Base-by-base conservation (phyloP, 176 grass and related monocot genomes). In the Secale cereale region DNA sequence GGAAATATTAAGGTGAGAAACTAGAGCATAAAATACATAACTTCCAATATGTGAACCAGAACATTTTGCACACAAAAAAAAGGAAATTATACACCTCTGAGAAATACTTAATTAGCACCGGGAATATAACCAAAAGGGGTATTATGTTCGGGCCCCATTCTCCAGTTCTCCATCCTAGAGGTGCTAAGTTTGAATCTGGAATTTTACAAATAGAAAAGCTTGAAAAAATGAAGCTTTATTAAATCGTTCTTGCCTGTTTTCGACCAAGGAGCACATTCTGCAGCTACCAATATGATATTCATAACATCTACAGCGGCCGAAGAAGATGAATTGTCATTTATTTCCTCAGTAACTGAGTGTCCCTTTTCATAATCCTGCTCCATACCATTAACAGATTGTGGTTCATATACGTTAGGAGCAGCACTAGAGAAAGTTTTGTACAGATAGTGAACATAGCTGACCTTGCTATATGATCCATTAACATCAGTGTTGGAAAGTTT, bases 191-290 rank as follows among this genome's bases (percentile, higher is more conserved):
- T 70, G 20, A 70, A 89, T 29, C 27, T 43, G 6, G 54, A 73
- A 71, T 4, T 57, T n/a, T 33, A 54, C 36, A 29, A 86, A 77
- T 10, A 39, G 81, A 50, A 29, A 5, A 2, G 37, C 19, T 77
- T 62, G 36, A 15, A 83, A 71, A 70, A 50, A 43, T 74, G 19
- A 12, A 80, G 35, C 16, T 87, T 65, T 76, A 74, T 60, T 29
- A 59, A 82, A 73, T 65, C 15, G 36, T 59, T 76, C 85, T 74
- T 95, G 80, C 97, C 97, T 98, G 97, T 98, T 98, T 98, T 98
- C 29, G 90, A 95, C 97, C 97, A 98, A 77, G 93, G 97, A 88
- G 93, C 91, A 89, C 97, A 98, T 85, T 98, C 97, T 25, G 93
- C 87, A 1, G 91, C 90, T 56, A 94, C 88, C 59, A 95, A 65